Evolutionary conservation across 345 rosid species (phyloP).

Genomic region (Syzygium grande): DNA sequence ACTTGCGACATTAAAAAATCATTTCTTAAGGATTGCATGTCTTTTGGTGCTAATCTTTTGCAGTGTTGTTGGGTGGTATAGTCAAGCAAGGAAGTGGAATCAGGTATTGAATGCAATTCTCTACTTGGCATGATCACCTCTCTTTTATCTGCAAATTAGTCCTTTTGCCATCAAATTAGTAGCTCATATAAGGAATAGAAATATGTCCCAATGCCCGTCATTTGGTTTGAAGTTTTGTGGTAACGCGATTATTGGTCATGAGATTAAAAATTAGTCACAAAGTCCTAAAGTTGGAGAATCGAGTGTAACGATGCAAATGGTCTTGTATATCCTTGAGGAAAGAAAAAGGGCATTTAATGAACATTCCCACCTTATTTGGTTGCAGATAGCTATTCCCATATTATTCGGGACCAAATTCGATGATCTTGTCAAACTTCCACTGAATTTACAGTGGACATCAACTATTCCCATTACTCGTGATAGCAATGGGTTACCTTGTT

Average conservation of each 20-base stretch:
- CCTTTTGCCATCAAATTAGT: too few species aligned
- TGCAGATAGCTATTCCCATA: constrained; percentile 77
- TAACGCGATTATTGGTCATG: not conserved
- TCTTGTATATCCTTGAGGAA: not conserved
- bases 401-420: constrained; percentile 87
- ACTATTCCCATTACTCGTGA: not conserved
- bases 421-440: constrained; percentile 71
- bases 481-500: not conserved
- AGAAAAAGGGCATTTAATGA: not conserved
- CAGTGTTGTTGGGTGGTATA: constrained; percentile 78
- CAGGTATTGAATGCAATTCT: constrained; percentile 29
- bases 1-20: too few species aligned
- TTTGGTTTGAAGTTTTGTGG: not conserved
- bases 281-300: too few species aligned
- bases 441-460: constrained; percentile 67
- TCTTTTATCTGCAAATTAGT: too few species aligned
- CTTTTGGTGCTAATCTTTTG: not conserved
- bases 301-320: too few species aligned
- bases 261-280: too few species aligned
- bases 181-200: not conserved
- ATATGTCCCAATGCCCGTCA: too few species aligned
- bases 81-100: constrained; percentile 87
- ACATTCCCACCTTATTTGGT: not conserved
- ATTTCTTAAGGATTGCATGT: not conserved
- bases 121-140: not conserved